A percentile compares a stretch with the other conserved stretches of the same genome.
Evolutionary conservation across 345 rosid species (phyloP).

Genomic region (Gossypium thurberi): DNA sequence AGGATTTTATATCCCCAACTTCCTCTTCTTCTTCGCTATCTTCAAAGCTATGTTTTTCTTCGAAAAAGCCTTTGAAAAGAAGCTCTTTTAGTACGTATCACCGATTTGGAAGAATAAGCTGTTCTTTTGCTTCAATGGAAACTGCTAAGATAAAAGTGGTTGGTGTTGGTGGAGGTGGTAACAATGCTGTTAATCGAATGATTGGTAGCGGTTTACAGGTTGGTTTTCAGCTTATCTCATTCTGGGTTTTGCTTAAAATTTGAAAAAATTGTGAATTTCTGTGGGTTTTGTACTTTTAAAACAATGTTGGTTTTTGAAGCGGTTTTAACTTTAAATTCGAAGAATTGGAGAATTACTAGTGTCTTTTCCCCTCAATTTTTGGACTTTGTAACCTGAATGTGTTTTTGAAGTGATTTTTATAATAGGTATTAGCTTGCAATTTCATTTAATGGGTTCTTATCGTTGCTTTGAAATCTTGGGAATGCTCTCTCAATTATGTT

Average conservation of each 20-base stretch:
- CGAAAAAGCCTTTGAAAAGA: constrained; percentile 14
- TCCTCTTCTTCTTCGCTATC: constrained; percentile 31
- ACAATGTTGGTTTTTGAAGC: not conserved
- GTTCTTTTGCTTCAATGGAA: constrained; percentile 68
- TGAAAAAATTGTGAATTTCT: no score
- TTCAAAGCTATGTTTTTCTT: constrained; percentile 7
- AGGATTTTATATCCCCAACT: constrained; percentile 31
- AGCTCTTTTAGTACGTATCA: constrained; percentile 22
- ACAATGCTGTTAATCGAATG: constrained; percentile 99
- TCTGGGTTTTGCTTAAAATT: not conserved
- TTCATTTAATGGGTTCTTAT: not conserved
- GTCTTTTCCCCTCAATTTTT: no score
- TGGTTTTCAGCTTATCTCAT: not conserved
- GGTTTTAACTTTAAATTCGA: not conserved
- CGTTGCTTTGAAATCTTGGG: not conserved
- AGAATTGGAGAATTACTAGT: no score
- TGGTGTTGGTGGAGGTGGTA: constrained; percentile 98
- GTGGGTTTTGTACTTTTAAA: not conserved
- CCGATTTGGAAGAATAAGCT: constrained; percentile 34
- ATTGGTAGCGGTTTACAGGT: constrained; percentile 94
- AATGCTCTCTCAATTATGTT: not conserved
- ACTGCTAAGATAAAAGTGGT: constrained; percentile 90
- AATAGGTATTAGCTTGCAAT: no score
- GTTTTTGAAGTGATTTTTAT: not conserved
- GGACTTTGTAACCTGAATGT: no score